Conservation (phyloP, 495 filamentous ascomycete genomes). For the Beverwykella pulmonaria region DNA sequence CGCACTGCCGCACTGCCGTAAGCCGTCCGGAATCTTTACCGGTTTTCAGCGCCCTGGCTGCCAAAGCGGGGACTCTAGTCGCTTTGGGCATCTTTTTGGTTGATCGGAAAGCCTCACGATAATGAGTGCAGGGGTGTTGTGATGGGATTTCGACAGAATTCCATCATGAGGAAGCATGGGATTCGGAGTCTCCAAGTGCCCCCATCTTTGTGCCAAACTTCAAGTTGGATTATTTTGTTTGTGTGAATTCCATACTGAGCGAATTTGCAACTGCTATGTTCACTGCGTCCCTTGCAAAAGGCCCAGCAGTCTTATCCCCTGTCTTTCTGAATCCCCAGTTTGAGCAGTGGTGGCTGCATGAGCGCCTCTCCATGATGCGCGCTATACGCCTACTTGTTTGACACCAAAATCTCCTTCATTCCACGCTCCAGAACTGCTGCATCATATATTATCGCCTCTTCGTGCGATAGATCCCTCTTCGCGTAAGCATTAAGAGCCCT, state of each 20-base stretch:
- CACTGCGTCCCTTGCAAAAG: background rate
- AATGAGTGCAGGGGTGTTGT: background rate
- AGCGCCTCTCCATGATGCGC: no score
- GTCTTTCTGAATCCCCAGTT: no score
- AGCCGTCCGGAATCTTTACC: no score
- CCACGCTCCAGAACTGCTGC: background rate
- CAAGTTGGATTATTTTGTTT: no score
- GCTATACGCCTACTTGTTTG: background rate
- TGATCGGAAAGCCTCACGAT: background rate
- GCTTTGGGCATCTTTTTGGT: background rate
- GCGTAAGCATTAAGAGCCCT: background rate
- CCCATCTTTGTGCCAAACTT: background rate
- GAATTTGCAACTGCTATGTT: no score
- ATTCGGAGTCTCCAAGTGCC: background rate
- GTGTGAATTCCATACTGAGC: no score
- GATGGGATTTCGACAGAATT: background rate
- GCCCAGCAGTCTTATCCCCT: no score
- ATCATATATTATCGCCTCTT: slow-evolving; percentile 7
- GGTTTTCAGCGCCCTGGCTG: no score
- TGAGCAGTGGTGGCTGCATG: no score
- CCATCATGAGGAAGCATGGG: background rate
- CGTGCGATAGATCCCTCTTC: background rate
- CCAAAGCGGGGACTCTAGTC: background rate
- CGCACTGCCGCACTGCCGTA: background rate
- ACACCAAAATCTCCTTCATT: background rate